These are phyloP conservation scores for Dothideomycetidae sp. DNA, from an alignment of 2,329 filamentous ascomycete genomes.

Conservation along the genomic window DNA sequence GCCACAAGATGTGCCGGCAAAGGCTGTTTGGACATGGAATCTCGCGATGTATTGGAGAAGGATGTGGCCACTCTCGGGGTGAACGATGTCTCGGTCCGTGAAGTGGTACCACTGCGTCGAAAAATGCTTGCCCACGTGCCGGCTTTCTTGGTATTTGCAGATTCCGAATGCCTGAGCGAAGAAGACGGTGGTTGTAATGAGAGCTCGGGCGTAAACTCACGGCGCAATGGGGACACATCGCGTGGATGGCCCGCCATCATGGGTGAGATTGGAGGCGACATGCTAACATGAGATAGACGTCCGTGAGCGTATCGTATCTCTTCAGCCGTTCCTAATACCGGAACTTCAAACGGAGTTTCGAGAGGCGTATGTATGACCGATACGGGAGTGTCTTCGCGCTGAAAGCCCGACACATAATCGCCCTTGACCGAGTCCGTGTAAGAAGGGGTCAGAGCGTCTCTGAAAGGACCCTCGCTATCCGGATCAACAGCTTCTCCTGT, in stretches of 20 bases:
- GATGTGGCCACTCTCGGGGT: slow-evolving; percentile 34
- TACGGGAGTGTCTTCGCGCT: slow-evolving; percentile 12
- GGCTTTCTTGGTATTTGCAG: slow-evolving; percentile 6
- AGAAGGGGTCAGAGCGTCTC: slow-evolving; percentile 2
- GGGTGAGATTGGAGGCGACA: slow-evolving; percentile 30
- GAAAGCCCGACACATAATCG: slow-evolving; percentile 5
- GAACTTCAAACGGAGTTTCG: slow-evolving; percentile 18
- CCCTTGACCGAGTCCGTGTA: slow-evolving; percentile 2
- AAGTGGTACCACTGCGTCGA: slow-evolving; percentile 38
- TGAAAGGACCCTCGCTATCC: slow-evolving; percentile 6
- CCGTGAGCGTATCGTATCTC: slow-evolving; percentile 33
- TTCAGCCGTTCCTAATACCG: slow-evolving; percentile 35
- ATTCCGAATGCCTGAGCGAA: slow-evolving; percentile 16
- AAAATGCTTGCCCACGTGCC: slow-evolving; percentile 60
- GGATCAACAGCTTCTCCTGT: neutral
- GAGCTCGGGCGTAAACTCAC: slow-evolving; percentile 11
- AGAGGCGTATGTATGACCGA: neutral
- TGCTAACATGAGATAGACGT: slow-evolving; percentile 21
- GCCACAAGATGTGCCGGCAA: slow-evolving; percentile 35
- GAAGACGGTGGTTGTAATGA: slow-evolving; percentile 25
- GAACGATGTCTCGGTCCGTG: slow-evolving; percentile 37
- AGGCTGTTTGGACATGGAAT: slow-evolving; percentile 56
- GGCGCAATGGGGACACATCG: slow-evolving; percentile 33
- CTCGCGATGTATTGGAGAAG: slow-evolving; percentile 80
- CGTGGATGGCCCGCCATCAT: slow-evolving; percentile 20